These are phyloP conservation scores for Paecilomyces niveus DNA, from an alignment of 2,329 filamentous ascomycete genomes.

Conservation along the genomic window DNA sequence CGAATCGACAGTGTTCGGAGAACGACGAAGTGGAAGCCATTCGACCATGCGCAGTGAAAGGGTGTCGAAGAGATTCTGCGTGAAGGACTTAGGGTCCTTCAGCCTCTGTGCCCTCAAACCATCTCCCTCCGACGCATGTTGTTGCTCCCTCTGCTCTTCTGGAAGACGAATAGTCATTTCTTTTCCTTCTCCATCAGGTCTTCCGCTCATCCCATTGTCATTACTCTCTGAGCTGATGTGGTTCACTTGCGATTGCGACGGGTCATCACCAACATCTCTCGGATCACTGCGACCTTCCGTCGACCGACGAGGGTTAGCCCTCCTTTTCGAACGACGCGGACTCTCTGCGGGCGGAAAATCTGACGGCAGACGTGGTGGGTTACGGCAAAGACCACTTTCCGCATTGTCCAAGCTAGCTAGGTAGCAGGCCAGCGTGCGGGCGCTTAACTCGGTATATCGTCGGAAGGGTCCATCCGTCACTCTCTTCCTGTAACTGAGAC, in stretches of 20 bases:
- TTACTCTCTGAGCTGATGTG: background rate
- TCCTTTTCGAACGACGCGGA: slow-evolving; percentile 20
- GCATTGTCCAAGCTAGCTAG: slow-evolving; percentile 75
- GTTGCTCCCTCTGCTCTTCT: slow-evolving; percentile 3
- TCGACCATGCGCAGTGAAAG: slow-evolving; percentile 39
- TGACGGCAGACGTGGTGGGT: slow-evolving; percentile 24
- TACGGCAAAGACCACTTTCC: slow-evolving; percentile 59
- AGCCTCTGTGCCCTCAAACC: slow-evolving; percentile 17
- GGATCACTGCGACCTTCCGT: slow-evolving; percentile 9
- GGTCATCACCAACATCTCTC: background rate
- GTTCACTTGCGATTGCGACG: background rate
- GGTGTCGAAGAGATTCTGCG: slow-evolving; percentile 50
- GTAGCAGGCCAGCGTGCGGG: slow-evolving; percentile 71
- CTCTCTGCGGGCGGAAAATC: slow-evolving; percentile 20
- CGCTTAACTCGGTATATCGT: slow-evolving; percentile 73
- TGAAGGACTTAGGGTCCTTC: slow-evolving; percentile 56
- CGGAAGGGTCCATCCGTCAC: slow-evolving; percentile 63
- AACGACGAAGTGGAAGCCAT: slow-evolving; percentile 38
- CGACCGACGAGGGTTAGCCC: slow-evolving; percentile 17
- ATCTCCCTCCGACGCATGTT: slow-evolving; percentile 14
- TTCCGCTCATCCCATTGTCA: background rate
- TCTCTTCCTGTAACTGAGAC: slow-evolving; percentile 69
- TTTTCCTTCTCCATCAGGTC: background rate
- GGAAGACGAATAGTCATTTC: background rate
- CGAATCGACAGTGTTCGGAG: slow-evolving; percentile 14